Evolutionary conservation across 192 early-diverging fungal genomes (phyloP).

Genomic region (Backusella tuberculispora): DNA sequence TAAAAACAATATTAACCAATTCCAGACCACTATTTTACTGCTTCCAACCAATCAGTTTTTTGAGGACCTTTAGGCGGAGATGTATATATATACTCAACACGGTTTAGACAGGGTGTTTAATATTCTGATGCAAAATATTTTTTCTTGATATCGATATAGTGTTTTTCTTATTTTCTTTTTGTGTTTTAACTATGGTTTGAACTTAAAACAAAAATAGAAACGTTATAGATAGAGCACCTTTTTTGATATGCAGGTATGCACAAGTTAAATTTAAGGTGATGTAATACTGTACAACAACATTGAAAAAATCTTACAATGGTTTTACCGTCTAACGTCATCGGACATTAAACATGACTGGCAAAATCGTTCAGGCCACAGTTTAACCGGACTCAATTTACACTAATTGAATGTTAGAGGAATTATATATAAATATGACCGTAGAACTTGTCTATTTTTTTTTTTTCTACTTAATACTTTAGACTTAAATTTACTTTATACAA

Average conservation of each 20-base stretch:
- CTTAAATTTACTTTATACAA: constrained; percentile 1
- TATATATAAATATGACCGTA: neutral
- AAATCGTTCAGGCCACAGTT: constrained; percentile 24
- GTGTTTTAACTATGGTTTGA: neutral
- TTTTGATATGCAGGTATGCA: constrained; percentile 1
- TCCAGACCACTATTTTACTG: neutral
- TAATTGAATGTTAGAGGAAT: neutral
- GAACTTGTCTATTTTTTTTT: constrained; percentile 9
- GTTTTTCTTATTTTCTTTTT: neutral
- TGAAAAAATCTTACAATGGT: constrained; percentile 15
- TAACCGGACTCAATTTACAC: neutral
- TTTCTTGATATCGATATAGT: neutral
- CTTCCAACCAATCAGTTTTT: neutral
- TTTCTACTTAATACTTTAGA: neutral
- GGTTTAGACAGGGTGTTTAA: neutral
- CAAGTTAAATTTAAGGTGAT: constrained; percentile 18
- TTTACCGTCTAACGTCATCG: constrained; percentile 16
- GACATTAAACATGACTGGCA: neutral
- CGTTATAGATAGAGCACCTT: neutral
- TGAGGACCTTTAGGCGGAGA: constrained; percentile 3
- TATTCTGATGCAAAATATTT: neutral
- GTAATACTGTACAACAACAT: constrained; percentile 19
- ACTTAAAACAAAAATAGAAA: constrained; percentile 8
- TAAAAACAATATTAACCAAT: neutral
- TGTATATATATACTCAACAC: neutral